Base-by-base conservation (phyloP, 2,329 filamentous ascomycete species). In the Hymenoscyphus salicellus region DNA sequence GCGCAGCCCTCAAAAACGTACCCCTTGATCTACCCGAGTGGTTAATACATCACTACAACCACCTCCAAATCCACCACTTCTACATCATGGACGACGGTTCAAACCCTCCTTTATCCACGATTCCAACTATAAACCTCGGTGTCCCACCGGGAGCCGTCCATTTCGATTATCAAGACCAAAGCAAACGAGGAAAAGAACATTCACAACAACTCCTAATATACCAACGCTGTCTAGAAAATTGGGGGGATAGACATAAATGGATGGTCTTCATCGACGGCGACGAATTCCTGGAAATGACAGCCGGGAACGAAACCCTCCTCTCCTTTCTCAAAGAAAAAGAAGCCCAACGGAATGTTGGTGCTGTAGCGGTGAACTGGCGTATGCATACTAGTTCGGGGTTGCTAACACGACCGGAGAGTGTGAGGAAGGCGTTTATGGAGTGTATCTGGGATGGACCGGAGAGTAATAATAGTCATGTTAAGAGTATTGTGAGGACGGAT, bases 311-410 rank as follows among this genome's bases (percentile, higher is more conserved):
- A 46, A 73, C 70, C 0, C 57, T 76, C 0, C 64, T 69, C n/a
- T 67, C 71, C 1, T 64, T 77, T n/a, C 64, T 77, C n/a, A 68
- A 63, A 28, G 63, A 49, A 4, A 68, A 72, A 3, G 71, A 75
- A 60, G 58, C 68, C 6, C 61, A 72, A 17, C 38, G 63, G 7
- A 58, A 65, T 7, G 68, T 74, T 17, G 75, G 75, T 14, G 73
- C 73, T 6, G 56, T 77, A 7, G 75, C 68, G 1, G 65, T 76
- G 11, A 76, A 75, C 65, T 75, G 75, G 73, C 67, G 69, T n/a
- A 71, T 75, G 58, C 75, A 77, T 66, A 75, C 70, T 20, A 73
- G 73, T 7, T 72, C 71, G 41, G 70, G 71, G 20, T 67, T 72
- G 1, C 64, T 75, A 1, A 73, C 60, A 11, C 70, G 73, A 2